A percentile compares a stretch with the other conserved stretches of the same genome.
Conservation (phyloP, 1,139 yeast species). For the Casaregolazyma suthepensis region DNA sequence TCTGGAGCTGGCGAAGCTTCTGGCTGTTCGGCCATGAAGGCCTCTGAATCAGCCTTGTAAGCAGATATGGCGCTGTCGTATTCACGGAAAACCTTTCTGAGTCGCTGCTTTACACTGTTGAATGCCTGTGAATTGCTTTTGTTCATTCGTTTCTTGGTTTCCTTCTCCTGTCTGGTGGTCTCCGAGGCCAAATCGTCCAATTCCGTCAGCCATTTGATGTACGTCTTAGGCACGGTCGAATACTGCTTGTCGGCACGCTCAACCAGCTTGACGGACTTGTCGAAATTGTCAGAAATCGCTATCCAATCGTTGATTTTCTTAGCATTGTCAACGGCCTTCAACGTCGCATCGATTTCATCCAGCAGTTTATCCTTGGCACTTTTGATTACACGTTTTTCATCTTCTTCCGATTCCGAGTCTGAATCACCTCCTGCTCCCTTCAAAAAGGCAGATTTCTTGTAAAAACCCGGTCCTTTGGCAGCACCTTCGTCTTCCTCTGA, state of each 20-base stretch:
- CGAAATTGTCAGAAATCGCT: slow-evolving; percentile 66
- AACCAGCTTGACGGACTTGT: slow-evolving; percentile 61
- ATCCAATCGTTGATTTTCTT: slow-evolving; percentile 78
- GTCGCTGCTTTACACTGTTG: slow-evolving; percentile 83
- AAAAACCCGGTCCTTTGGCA: slow-evolving; percentile 50
- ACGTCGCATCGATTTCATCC: slow-evolving; percentile 72
- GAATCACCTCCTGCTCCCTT: slow-evolving; percentile 38
- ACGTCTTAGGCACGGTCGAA: slow-evolving; percentile 60
- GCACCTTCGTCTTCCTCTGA: slow-evolving; percentile 40
- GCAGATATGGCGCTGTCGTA: slow-evolving; percentile 51
- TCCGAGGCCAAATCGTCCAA: slow-evolving; percentile 67
- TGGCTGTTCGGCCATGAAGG: slow-evolving; percentile 39
- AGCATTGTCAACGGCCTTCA: slow-evolving; percentile 64
- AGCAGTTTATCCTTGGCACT: slow-evolving; percentile 88
- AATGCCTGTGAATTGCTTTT: slow-evolving; percentile 83
- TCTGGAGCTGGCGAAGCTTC: slow-evolving; percentile 21
- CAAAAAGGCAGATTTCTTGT: slow-evolving; percentile 48
- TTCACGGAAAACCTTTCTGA: slow-evolving; percentile 73
- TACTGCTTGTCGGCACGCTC: slow-evolving; percentile 72
- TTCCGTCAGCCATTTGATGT: slow-evolving; percentile 60
- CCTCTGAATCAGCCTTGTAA: slow-evolving; percentile 66
- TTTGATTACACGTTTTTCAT: slow-evolving; percentile 72
- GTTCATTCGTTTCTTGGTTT: slow-evolving; percentile 61
- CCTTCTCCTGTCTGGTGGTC: slow-evolving; percentile 52
- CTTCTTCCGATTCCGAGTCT: slow-evolving; percentile 50